Percentiles rank a stretch among this genome's conserved stretches.
Conservation (phyloP, 148 eudicot species). For the Camellia japonica region DNA sequence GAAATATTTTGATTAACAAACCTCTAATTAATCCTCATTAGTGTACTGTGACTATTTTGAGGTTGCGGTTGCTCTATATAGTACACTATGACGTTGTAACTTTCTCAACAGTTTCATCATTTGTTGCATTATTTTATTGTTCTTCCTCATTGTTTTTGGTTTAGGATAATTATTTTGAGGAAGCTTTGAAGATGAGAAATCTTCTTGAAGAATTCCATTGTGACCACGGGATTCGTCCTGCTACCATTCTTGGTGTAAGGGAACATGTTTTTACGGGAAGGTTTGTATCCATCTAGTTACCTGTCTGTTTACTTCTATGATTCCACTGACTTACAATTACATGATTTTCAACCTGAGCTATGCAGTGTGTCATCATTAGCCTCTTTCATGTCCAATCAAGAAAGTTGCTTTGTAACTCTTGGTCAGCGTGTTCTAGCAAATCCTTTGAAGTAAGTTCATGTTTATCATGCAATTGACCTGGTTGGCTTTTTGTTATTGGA, state of each 20-base stretch:
- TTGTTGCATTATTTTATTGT: background rate
- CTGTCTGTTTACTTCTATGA: conserved; percentile 10
- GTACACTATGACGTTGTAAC: background rate
- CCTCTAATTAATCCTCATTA: background rate
- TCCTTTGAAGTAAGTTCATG: conserved; percentile 78
- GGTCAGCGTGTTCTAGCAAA: conserved; percentile 98
- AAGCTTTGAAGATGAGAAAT: conserved; percentile 97
- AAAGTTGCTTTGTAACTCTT: conserved; percentile 91
- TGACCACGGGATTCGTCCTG: conserved; percentile 78
- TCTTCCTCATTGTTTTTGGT: conserved; percentile 2
- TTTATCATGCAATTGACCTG: background rate
- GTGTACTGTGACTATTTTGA: background rate
- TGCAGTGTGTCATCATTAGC: conserved; percentile 99
- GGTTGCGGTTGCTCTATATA: background rate
- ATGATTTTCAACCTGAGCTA: conserved; percentile 18
- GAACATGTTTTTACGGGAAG: conserved; percentile 99
- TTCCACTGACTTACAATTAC: background rate
- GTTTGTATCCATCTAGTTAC: conserved; percentile 29
- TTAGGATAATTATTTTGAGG: conserved; percentile 98
- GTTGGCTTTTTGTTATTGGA: background rate
- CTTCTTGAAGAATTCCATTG: conserved; percentile 87
- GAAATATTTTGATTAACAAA: background rate
- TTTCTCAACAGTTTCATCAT: background rate
- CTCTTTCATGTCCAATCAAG: conserved; percentile 98
- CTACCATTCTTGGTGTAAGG: conserved; percentile 95